These are phyloP conservation scores for Clavispora santaluciae DNA, from an alignment of 805 yeast species.

Conservation along the genomic window DNA sequence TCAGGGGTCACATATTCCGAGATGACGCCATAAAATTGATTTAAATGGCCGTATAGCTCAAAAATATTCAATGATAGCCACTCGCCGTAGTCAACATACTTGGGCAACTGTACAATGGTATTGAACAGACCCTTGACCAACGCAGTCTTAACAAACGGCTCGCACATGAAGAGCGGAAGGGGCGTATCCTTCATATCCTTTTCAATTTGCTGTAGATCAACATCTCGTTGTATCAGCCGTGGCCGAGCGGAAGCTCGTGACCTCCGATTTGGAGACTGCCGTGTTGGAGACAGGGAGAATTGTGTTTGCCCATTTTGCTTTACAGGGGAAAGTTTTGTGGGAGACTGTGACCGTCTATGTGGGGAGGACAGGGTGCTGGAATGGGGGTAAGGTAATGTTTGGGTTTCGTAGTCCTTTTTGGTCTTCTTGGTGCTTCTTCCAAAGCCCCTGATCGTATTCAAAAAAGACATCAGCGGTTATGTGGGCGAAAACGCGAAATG, in stretches of 20 bases:
- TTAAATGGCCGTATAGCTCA: conserved; percentile 80
- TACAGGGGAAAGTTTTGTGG: conserved; percentile 39
- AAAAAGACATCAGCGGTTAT: conserved; percentile 39
- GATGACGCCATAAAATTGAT: conserved; percentile 86
- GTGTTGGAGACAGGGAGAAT: conserved; percentile 22
- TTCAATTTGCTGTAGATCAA: background rate
- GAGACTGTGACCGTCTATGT: conserved; percentile 32
- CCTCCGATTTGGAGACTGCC: conserved; percentile 2
- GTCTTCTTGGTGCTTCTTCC: conserved; percentile 43
- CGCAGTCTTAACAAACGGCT: conserved; percentile 91
- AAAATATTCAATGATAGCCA: conserved; percentile 94
- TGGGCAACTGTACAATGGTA: conserved; percentile 91
- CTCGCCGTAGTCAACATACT: conserved; percentile 89
- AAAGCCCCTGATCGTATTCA: conserved; percentile 44
- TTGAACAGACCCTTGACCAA: conserved; percentile 94
- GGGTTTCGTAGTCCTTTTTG: conserved; percentile 28
- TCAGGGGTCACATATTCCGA: conserved; percentile 89
- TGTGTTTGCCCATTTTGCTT: conserved; percentile 20
- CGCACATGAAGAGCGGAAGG: conserved; percentile 72
- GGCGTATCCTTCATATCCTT: conserved; percentile 14
- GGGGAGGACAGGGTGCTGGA: conserved; percentile 31
- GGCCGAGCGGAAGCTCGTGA: conserved; percentile 5
- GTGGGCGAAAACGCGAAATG: too few relatives aligned
- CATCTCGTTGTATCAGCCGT: conserved; percentile 15
- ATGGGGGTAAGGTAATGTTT: conserved; percentile 28